Conservation (phyloP, 805 yeast genomes). For the Kuraishia cidri region DNA sequence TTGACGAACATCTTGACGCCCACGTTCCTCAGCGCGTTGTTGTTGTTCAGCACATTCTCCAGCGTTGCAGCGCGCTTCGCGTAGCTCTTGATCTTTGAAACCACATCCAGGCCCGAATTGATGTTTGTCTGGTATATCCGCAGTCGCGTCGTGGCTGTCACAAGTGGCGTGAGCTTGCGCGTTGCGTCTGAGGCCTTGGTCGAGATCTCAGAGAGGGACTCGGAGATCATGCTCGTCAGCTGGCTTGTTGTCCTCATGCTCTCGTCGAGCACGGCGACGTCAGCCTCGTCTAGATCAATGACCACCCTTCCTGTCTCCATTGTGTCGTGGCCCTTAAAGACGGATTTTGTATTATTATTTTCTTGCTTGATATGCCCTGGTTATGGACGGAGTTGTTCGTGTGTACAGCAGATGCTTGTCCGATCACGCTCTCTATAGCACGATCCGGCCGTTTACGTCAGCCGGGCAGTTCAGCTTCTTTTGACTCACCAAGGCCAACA, state of each 20-base stretch:
- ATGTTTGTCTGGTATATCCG: slow-evolving; percentile 48
- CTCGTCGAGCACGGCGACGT: slow-evolving; percentile 73
- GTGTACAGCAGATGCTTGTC: no score
- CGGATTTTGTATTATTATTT: no score
- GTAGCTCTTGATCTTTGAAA: slow-evolving; percentile 36
- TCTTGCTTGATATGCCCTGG: no score
- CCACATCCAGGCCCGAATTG: slow-evolving; percentile 39
- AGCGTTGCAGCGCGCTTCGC: slow-evolving; percentile 33
- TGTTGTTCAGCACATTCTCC: slow-evolving; percentile 19
- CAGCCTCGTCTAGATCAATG: slow-evolving; percentile 70
- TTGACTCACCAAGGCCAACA: no score
- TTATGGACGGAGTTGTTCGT: no score
- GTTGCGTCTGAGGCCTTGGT: slow-evolving; percentile 47
- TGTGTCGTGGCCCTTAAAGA: no score
- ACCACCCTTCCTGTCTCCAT: no score
- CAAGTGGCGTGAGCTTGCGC: slow-evolving; percentile 61
- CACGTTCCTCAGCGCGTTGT: slow-evolving; percentile 10
- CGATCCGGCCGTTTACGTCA: no score
- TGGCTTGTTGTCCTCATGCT: slow-evolving; percentile 51
- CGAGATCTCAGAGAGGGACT: slow-evolving; percentile 45
- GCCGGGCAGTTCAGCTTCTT: no score
- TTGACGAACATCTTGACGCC: slow-evolving; percentile 28
- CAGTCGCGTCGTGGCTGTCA: slow-evolving; percentile 49
- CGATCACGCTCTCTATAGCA: no score
- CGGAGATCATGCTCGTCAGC: slow-evolving; percentile 44